phyloP scores from a whole-genome alignment of 805 yeast species.

The Candida chauliodis region DNA sequence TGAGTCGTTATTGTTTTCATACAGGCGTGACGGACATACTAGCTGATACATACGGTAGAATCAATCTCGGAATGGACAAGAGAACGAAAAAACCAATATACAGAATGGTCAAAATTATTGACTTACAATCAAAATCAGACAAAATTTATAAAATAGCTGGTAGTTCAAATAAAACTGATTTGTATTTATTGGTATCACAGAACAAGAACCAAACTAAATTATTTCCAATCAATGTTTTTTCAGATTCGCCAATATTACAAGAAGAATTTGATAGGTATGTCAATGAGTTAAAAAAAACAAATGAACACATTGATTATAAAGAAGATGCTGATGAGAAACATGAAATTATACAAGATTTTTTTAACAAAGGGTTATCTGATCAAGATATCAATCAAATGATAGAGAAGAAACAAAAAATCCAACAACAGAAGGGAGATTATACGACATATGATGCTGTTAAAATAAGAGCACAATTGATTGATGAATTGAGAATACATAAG shows the following conservation, averaged over 20 bases:
- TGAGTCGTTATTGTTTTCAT: conserved; percentile 73
- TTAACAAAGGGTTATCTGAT: conserved; percentile 63
- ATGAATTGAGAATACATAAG: conserved; percentile 70
- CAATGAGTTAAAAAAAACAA: conserved; percentile 56
- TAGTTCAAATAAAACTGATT: conserved; percentile 37
- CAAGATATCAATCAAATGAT: conserved; percentile 77
- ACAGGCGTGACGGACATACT: conserved; percentile 73
- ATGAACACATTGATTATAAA: conserved; percentile 54
- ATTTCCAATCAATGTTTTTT: conserved; percentile 74
- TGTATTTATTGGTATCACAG: conserved; percentile 71
- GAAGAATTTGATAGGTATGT: conserved; percentile 74
- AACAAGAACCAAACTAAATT: conserved; percentile 69
- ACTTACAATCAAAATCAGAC: conserved; percentile 44
- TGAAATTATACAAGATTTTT: conserved; percentile 58
- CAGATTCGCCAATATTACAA: conserved; percentile 68
- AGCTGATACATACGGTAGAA: conserved; percentile 74
- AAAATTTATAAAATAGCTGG: conserved; percentile 42
- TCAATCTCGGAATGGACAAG: conserved; percentile 72
- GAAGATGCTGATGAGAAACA: conserved; percentile 65
- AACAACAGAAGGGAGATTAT: conserved; percentile 11
- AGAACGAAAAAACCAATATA: conserved; percentile 63
- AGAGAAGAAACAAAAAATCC: conserved; percentile 60
- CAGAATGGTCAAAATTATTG: conserved; percentile 79
- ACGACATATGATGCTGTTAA: conserved; percentile 61
- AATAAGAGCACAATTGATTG: conserved; percentile 66